A percentile compares a stretch with the other conserved stretches of the same genome.
phyloP scores from a whole-genome alignment of 805 yeast species.

The Starmerella sirachaensis region DNA sequence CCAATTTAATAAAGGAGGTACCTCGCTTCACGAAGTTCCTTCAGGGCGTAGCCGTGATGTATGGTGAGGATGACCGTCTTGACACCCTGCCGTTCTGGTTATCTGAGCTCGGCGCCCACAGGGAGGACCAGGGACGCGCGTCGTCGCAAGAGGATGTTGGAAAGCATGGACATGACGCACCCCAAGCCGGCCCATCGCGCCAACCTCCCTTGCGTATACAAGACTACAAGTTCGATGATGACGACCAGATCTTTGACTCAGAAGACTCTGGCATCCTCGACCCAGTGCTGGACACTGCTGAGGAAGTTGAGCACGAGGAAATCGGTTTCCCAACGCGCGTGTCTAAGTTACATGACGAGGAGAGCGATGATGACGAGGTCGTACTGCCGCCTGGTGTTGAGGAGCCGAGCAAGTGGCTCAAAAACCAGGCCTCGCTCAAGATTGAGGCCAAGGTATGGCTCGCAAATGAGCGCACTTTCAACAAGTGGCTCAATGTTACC shows the following conservation, averaged over 20 bases:
- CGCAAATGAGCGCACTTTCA: slow-evolving; percentile 94
- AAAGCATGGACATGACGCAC: slow-evolving; percentile 26
- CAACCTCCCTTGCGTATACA: slow-evolving; percentile 1
- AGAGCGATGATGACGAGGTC: slow-evolving; percentile 78
- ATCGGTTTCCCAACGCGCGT: slow-evolving; percentile 25
- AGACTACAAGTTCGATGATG: slow-evolving; percentile 32
- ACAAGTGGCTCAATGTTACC: slow-evolving; percentile 87
- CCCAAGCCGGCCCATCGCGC: slow-evolving; percentile 31
- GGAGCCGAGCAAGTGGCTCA: slow-evolving; percentile 65
- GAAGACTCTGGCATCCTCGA: slow-evolving; percentile 23
- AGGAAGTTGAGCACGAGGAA: slow-evolving; percentile 10
- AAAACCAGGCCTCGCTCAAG: slow-evolving; percentile 82
- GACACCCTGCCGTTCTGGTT: slow-evolving; percentile 92
- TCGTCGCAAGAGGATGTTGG: background rate
- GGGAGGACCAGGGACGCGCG: slow-evolving; percentile 45
- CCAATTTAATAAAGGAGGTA: slow-evolving; percentile 81
- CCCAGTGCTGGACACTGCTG: slow-evolving; percentile 9
- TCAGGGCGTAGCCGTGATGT: slow-evolving; percentile 83
- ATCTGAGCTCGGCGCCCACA: slow-evolving; percentile 58
- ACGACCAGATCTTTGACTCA: slow-evolving; percentile 39
- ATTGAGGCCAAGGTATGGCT: slow-evolving; percentile 98
- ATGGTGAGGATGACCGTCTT: slow-evolving; percentile 78
- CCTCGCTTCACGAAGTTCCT: slow-evolving; percentile 87
- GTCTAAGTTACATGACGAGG: slow-evolving; percentile 33
- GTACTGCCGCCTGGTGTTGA: slow-evolving; percentile 79